Evolutionary conservation across 441 rosid genomes (phyloP), one percentile per base, ranked within the genome.

Genomic region (Manihot esculenta): DNA sequence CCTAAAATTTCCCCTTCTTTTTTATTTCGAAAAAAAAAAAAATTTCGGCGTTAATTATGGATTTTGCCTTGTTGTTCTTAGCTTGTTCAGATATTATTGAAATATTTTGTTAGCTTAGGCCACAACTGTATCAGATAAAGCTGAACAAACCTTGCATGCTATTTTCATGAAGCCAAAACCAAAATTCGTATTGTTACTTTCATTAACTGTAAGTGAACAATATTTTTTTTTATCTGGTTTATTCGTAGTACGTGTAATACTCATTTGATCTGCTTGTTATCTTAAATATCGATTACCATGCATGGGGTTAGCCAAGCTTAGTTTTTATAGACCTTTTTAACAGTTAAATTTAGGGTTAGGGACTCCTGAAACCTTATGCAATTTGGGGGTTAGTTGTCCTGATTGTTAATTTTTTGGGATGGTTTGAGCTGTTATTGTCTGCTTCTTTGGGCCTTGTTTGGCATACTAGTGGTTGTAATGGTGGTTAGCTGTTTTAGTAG

Each of bases 191-290:
- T n/a, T n/a, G n/a, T n/a, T n/a, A n/a, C n/a, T n/a, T n/a, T n/a
- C n/a, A n/a, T n/a, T n/a, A n/a, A n/a, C n/a, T n/a, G n/a, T n/a
- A n/a, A n/a, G n/a, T n/a, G n/a, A n/a, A n/a, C n/a, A n/a, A n/a
- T n/a, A n/a, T n/a, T n/a, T n/a, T n/a, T n/a, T n/a, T n/a, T n/a
- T n/a, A 9, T n/a, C 10, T 21, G 45, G 23, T 42, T 47, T 24
- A 23, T 57, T 72, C 50, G 61, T 21, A 51, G 61, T 44, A 15
- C 38, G 62, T 23, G 21, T 41, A 17, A 49, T 51, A 4, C 41
- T 67, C 30, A 14, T 62, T 61, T 45, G 63, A 72, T 57, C 35
- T 53, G 23, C 6, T 44, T 68, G 8, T 51, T 2, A 17, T 61
- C 44, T 17, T 33, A 59, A 48, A 14, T 56, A 0, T 27, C 11